phyloP scores from a whole-genome alignment of 2,329 filamentous ascomycete genomes.

The Ophiostoma triangulosporum region DNA sequence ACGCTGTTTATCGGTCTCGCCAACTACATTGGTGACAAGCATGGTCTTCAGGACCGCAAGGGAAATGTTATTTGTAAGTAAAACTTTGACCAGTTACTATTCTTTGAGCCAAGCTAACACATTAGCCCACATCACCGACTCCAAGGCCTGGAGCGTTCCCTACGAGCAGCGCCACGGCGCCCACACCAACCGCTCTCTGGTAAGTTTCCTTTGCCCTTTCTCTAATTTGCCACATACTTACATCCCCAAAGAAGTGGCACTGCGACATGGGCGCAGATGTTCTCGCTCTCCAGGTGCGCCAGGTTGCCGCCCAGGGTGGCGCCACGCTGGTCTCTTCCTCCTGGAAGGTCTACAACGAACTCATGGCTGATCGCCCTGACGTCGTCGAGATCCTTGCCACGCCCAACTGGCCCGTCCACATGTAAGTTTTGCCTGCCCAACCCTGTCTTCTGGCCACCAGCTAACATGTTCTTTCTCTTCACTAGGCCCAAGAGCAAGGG shows the following conservation, averaged over 20 bases:
- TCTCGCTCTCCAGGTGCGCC: slow-evolving; percentile 33
- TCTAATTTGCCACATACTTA: neutral
- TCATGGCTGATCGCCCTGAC: slow-evolving; percentile 24
- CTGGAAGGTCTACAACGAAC: slow-evolving; percentile 29
- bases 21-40: slow-evolving; percentile 39
- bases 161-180: slow-evolving; percentile 33
- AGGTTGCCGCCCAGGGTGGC: slow-evolving; percentile 30
- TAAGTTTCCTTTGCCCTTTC: slow-evolving; percentile 16
- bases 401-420: slow-evolving; percentile 33
- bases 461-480: slow-evolving; percentile 2
- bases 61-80: slow-evolving; percentile 34
- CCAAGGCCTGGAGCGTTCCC: slow-evolving; percentile 31
- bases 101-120: neutral
- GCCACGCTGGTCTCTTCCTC: slow-evolving; percentile 31
- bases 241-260: slow-evolving; percentile 29
- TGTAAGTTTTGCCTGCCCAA: slow-evolving; percentile 23
- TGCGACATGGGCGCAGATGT: slow-evolving; percentile 39
- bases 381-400: slow-evolving; percentile 25
- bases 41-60: slow-evolving; percentile 36
- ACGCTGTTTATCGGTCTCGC: slow-evolving; percentile 43
- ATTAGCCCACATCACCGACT: slow-evolving; percentile 35
- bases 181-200: slow-evolving; percentile 32
- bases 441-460: neutral
- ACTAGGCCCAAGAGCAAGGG: slow-evolving; percentile 15
- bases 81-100: too few species aligned